Evolutionary conservation across 1,284 basidiomycete species (phyloP).

Genomic region (Boletus sp.): DNA sequence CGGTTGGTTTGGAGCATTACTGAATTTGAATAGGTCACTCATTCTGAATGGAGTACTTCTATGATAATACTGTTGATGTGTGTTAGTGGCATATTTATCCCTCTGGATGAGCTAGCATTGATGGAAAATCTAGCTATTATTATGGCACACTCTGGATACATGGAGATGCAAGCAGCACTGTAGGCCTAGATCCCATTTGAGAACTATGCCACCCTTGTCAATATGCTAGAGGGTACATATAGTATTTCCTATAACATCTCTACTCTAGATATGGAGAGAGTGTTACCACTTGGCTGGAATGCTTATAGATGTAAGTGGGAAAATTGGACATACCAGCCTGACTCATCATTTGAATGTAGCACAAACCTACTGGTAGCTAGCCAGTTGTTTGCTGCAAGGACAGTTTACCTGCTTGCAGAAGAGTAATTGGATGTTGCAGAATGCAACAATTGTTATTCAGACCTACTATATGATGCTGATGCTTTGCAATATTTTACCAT

Average conservation of each 20-base stretch:
- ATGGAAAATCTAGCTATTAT: no score
- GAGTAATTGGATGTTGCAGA: not conserved
- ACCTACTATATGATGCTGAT: not conserved
- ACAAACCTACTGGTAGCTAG: not conserved
- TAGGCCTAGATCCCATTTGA: not conserved
- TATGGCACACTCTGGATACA: no score
- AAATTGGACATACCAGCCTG: not conserved
- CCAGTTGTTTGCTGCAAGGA: not conserved
- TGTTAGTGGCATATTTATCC: no score
- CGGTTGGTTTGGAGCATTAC: no score
- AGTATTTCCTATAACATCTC: not conserved
- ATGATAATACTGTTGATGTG: no score
- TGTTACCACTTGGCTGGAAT: not conserved
- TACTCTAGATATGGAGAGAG: not conserved
- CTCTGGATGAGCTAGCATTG: no score
- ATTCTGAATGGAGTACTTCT: no score
- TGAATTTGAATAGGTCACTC: no score
- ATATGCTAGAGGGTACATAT: not conserved
- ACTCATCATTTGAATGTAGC: not conserved
- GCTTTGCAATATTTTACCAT: not conserved
- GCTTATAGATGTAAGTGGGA: not conserved
- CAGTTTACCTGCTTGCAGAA: not conserved
- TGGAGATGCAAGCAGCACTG: no score
- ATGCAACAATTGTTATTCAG: not conserved
- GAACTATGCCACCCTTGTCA: not conserved